phyloP scores from a whole-genome alignment of 768 basidiomycete species.

The Agaricus subrufescens region DNA sequence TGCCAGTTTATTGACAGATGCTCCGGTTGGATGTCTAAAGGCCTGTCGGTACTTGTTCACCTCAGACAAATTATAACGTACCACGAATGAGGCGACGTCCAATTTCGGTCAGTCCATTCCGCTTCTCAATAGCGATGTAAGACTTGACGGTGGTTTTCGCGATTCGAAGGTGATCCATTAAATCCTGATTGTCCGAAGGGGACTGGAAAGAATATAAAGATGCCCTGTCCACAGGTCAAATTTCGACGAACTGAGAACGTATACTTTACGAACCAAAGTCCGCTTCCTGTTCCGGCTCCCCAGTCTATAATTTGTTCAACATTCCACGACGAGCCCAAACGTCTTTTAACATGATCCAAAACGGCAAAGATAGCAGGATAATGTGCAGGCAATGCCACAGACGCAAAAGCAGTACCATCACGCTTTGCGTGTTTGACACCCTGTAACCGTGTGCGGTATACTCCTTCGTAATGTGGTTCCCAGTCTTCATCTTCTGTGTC shows the following conservation, averaged over 20 bases:
- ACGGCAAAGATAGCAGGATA: conserved; percentile 80
- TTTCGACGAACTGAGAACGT: background rate
- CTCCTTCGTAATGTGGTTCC: conserved; percentile 50
- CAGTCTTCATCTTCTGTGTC: conserved; percentile 34
- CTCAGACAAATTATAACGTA: conserved; percentile 22
- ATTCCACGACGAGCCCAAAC: conserved; percentile 60
- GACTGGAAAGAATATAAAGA: conserved; percentile 60
- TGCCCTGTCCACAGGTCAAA: conserved; percentile 45
- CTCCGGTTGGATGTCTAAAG: conserved; percentile 22
- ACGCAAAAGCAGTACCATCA: conserved; percentile 82
- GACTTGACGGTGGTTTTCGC: conserved; percentile 47
- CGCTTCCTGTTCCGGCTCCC: conserved; percentile 81
- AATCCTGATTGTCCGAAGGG: conserved; percentile 15
- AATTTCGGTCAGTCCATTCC: conserved; percentile 63
- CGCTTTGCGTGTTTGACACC: conserved; percentile 54
- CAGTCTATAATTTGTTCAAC: conserved; percentile 71
- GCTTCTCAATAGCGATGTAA: conserved; percentile 77
- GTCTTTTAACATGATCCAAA: conserved; percentile 56
- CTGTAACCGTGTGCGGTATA: conserved; percentile 59
- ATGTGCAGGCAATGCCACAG: conserved; percentile 81
- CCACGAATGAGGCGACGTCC: conserved; percentile 60
- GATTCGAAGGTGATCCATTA: conserved; percentile 30
- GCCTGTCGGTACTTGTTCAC: conserved; percentile 35
- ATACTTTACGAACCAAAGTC: conserved; percentile 59
- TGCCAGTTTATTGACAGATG: conserved; percentile 46